Percentiles rank a stretch among this genome's conserved stretches.
These are phyloP conservation scores for Penstemon eatonii DNA, from an alignment of 257 asterid genomes.

Conservation along the genomic window DNA sequence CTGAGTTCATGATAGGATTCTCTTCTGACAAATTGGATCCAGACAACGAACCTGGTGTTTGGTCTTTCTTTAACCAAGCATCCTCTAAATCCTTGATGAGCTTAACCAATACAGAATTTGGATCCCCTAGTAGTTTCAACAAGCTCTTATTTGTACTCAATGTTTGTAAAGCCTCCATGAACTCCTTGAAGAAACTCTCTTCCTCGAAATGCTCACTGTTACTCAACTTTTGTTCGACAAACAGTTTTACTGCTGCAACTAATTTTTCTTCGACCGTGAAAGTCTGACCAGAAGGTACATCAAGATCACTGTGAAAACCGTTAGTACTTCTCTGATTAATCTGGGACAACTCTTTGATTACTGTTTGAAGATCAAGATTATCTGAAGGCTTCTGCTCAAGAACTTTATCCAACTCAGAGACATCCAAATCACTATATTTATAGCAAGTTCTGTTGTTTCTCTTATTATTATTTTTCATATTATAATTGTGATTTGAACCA, in stretches of 20 bases:
- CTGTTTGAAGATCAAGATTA: slow-evolving; percentile 51
- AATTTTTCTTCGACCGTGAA: slow-evolving; percentile 52
- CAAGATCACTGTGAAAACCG: slow-evolving; percentile 33
- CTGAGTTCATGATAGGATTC: slow-evolving; percentile 40
- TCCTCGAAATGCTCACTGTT: slow-evolving; percentile 45
- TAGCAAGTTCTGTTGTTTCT: slow-evolving; percentile 38
- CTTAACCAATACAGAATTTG: slow-evolving; percentile 49
- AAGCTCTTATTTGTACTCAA: slow-evolving; percentile 53
- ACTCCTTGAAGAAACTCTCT: slow-evolving; percentile 58
- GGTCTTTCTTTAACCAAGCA: slow-evolving; percentile 37
- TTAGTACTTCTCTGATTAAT: slow-evolving; percentile 35
- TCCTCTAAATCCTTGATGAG: slow-evolving; percentile 51
- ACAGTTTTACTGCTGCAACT: slow-evolving; percentile 59
- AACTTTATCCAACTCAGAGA: slow-evolving; percentile 41
- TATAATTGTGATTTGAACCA: slow-evolving; percentile 33
- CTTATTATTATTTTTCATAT: slow-evolving; percentile 41
- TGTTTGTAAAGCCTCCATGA: slow-evolving; percentile 63
- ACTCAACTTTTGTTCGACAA: slow-evolving; percentile 51
- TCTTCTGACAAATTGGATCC: slow-evolving; percentile 40
- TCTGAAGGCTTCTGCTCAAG: slow-evolving; percentile 33
- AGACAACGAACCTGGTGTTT: slow-evolving; percentile 32
- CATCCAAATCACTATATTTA: slow-evolving; percentile 45
- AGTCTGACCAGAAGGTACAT: slow-evolving; percentile 39
- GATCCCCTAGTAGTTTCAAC: slow-evolving; percentile 64
- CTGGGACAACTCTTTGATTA: slow-evolving; percentile 51